A percentile compares a stretch with the other conserved stretches of the same genome.
Evolutionary conservation across 2,329 filamentous ascomycete species (phyloP).

Genomic region (Cladosporium austrohemisphaericum): DNA sequence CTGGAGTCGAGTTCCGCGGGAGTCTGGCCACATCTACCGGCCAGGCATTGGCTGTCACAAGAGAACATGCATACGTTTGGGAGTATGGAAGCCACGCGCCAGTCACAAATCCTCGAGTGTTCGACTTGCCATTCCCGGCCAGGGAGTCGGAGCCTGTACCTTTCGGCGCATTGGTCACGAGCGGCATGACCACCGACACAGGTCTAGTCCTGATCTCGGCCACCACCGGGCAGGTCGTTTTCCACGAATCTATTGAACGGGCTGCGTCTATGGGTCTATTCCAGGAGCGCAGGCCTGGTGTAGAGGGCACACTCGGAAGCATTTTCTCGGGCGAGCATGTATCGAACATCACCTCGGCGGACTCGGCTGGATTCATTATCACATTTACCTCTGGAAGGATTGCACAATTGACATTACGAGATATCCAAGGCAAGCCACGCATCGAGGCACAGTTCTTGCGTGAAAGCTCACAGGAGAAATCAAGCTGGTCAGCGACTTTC

Average conservation of each 20-base stretch:
- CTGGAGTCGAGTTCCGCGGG: conserved; percentile 56
- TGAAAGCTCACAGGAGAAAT: conserved; percentile 52
- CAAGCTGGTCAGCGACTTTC: conserved; percentile 76
- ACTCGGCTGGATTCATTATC: conserved; percentile 81
- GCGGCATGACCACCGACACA: conserved; percentile 72
- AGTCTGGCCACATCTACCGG: conserved; percentile 21
- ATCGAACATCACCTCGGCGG: conserved; percentile 73
- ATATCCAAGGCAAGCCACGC: conserved; percentile 78
- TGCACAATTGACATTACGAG: conserved; percentile 80
- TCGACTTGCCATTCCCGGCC: conserved; percentile 71
- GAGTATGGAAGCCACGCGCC: conserved; percentile 65
- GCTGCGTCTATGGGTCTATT: conserved; percentile 80
- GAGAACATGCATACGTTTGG: conserved; percentile 83
- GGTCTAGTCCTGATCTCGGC: conserved; percentile 85
- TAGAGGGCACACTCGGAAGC: conserved; percentile 70
- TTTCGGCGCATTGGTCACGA: conserved; percentile 76
- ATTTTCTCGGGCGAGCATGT: conserved; percentile 75
- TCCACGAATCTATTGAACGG: conserved; percentile 93
- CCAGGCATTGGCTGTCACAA: conserved; percentile 70
- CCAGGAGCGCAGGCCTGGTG: conserved; percentile 73
- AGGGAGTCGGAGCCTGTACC: conserved; percentile 69
- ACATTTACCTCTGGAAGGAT: conserved; percentile 81
- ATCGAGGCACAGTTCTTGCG: conserved; percentile 76
- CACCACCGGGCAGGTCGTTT: conserved; percentile 77
- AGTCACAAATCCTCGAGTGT: conserved; percentile 72